Evolutionary conservation across 164 flowering plant species (phyloP), one percentile per base, ranked within the genome.

Genomic region (Vitis labrusca): DNA sequence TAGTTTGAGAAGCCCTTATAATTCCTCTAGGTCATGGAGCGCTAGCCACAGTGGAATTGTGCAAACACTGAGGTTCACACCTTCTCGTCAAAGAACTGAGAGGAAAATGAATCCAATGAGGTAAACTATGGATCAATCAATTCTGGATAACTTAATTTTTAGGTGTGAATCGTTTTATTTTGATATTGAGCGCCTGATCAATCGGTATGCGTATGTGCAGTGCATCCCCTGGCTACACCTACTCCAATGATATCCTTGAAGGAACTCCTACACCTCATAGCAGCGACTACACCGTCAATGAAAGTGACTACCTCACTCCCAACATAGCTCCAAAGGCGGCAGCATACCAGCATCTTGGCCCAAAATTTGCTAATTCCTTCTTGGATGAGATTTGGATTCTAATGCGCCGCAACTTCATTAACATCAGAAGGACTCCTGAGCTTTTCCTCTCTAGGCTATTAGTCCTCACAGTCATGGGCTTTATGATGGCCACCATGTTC

Each of bases 401-500:
- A 9, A 85, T 85, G 79, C 85, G 90, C n/a, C 80, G 93, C 15
- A 88, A 86, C 80, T 87, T 88, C 82, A 82, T 67, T 32, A 90
- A 81, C 80, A 85, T 87, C 60, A 60, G 79, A 13, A 81, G 92
- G 1, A 88, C 90, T 11, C 96, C 93, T 1, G 96, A 90, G 81
- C 96, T 90, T 16, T 90, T 90, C 82, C 87, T 87, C 5, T 87
- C 92, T 10, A 67, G 91, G 13, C 86, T 85, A 8, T 55, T 87
- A 77, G 92, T 88, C 58, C 86, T 90, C 44, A 81, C 88, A 1
- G 15, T 83, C 55, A 90, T 88, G 92, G 95, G 89, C 1, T 4
- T 85, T 70, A 81, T 90, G 86, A 86, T 90, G 95, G 92, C 95
- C 61, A 90, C 95, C 44, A 82, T 90, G 90, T 90, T 90, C 84